phyloP scores from a whole-genome alignment of 345 rosid genomes.

The Eucalyptus shirleyi region DNA sequence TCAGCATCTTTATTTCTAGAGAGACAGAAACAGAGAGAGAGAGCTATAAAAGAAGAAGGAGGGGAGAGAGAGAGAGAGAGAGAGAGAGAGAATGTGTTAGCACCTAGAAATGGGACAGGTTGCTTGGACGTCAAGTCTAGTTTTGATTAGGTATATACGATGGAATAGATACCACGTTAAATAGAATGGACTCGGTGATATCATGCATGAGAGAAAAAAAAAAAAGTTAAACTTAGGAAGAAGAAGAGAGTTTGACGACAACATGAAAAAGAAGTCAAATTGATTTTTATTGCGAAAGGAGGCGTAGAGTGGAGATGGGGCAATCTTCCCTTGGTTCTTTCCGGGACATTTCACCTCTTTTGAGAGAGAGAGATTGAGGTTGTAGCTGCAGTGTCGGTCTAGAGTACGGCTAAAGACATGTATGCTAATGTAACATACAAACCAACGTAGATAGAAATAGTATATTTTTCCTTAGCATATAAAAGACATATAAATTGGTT shows the following conservation, averaged over 20 bases:
- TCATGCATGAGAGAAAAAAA: neutral
- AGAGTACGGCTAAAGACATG: conserved; percentile 16
- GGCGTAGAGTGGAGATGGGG: conserved; percentile 6
- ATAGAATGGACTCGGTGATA: conserved; percentile 1
- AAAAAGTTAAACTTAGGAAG: neutral
- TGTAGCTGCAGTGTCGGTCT: conserved; percentile 10
- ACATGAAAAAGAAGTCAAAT: neutral
- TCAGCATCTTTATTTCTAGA: neutral
- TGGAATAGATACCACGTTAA: neutral
- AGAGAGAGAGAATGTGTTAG: neutral
- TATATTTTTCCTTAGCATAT: neutral
- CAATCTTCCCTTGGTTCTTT: neutral
- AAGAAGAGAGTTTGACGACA: neutral
- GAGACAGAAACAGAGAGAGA: neutral
- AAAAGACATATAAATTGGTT: neutral
- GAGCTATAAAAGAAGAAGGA: neutral
- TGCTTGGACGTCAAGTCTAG: conserved; percentile 80
- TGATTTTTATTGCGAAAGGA: neutral
- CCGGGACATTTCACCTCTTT: conserved; percentile 6
- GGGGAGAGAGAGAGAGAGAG: neutral
- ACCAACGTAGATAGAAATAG: neutral
- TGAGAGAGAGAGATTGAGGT: neutral
- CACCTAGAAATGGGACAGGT: conserved; percentile 1
- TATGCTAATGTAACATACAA: neutral
- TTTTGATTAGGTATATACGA: conserved; percentile 26